Evolutionary conservation across 371 early-diverging fungal genomes (phyloP), one percentile per base, ranked within the genome.

Genomic region (Parasitella parasitica): DNA sequence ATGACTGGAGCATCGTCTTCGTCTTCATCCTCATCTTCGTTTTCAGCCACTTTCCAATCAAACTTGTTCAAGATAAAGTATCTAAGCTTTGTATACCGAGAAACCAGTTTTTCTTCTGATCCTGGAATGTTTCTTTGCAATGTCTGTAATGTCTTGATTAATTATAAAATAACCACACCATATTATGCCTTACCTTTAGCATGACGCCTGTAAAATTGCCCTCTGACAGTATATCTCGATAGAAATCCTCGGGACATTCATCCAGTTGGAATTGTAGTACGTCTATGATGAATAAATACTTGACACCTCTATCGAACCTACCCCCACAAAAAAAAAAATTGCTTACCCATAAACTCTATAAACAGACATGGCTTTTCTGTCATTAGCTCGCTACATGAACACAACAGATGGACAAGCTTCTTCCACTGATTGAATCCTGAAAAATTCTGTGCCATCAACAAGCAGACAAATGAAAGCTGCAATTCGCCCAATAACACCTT

Each of bases 371-470:
- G 70, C 8, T 64, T 63, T 6, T 81, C 68, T 26, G 62, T 57
- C 5, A 93, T 61, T 7, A 82, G 75, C n/a, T 94, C 90, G 3
- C 66, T 54, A 38, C 89, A 86, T 11, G 75, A 75, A 61, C 90
- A 89, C 7, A 93, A 53, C n/a, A 95, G 54, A 11, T 89, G 85
- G 4, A 94, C 78, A 3, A 94, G 58, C 24, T 81, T 73, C 57
- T 95, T 96, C 95, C 95, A 96, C 75, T 94, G 94, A 61, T 93
- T 89, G 49, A 95, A 87, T 0, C 93, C 94, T 4, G 91, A 87
- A 61, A 88, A 94, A 55, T 93, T 90, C 57, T 95, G 91, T 2
- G 89, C 95, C 36, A 93, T 80, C 32, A 95, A 72, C 26, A 95
- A 77, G n/a, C 89, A 75, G 0, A 95, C 76, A 69, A 94, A 96